Base-by-base conservation (phyloP, 192 early-diverging fungal species). In the Podila clonocystis region DNA sequence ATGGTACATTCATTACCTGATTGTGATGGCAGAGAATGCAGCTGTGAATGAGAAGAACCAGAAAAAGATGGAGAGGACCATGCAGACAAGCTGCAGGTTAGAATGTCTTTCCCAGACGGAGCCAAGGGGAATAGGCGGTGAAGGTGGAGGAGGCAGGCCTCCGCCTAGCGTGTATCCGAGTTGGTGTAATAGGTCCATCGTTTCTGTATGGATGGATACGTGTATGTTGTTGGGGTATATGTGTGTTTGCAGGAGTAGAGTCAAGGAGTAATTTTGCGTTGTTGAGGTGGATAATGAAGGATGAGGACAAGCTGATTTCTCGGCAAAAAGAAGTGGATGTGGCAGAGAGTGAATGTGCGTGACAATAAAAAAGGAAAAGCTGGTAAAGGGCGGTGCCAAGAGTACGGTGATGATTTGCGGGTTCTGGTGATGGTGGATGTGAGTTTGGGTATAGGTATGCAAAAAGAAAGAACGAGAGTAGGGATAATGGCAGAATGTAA, bases 91-190 rank as follows among this genome's bases (percentile, higher is more conserved):
- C 70, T 85, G 74, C 24, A 67, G 50, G 20, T 70, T 85, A 19
- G 79, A 82, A 26, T 70, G 67, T 60, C 71, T 58, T 41, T 79
- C 65, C 84, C 84, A 82, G 50, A 84, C 70, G 1, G 83, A 84
- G 33, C 6, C 64, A 5, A 48, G 17, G 9, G 69, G 41, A 15
- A 45, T 15, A 17, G 41, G 34, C 9, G 34, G 69, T 31, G 26
- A 29, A 12, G 73, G 57, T 22, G 62, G 41, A 22, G 50, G 17
- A 2, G 63, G 34, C n/a, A 34, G 9, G 49, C 15, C 63, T 12
- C 41, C 41, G 41, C 41, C 41, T 45, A 45, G 41, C 9, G 62
- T 62, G 50, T 26, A 20, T 31, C 49, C 58, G 62, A 55, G 52
- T 26, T 26, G 52, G 52, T 55, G 52, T 55, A 55, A 26, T 26